Conservation (phyloP, 176 grass and related monocot species). For the Eragrostis nindensis region DNA sequence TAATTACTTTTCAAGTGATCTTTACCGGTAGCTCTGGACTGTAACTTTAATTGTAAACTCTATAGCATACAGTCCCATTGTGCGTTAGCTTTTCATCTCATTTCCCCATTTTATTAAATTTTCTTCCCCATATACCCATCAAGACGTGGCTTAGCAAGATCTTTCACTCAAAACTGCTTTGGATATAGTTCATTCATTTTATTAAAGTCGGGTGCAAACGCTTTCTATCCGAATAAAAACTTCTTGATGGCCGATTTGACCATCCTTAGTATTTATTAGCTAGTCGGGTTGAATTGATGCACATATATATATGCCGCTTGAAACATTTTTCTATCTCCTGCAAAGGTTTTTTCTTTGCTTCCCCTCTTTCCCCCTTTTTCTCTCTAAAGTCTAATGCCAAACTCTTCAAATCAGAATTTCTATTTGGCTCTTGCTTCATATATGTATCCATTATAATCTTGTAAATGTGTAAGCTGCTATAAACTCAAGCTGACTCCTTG, state of each 20-base stretch:
- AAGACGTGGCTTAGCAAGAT: not conserved
- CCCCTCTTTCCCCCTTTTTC: not conserved
- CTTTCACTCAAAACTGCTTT: not conserved
- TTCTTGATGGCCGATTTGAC: not conserved
- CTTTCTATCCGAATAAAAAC: not conserved
- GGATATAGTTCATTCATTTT: not conserved
- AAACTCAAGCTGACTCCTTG: not conserved
- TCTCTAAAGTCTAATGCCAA: not conserved
- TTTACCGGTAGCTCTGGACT: not conserved
- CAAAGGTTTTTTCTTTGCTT: not conserved
- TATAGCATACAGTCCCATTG: no score
- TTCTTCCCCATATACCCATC: not conserved
- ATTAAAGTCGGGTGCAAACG: not conserved
- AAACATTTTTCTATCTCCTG: not conserved
- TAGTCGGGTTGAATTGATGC: conserved; percentile 30
- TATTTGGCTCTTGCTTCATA: not conserved
- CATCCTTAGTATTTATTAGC: not conserved
- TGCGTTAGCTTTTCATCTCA: not conserved
- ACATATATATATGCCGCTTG: not conserved
- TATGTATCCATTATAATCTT: not conserved
- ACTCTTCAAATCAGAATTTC: not conserved
- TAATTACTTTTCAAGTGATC: not conserved
- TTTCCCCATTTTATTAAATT: not conserved
- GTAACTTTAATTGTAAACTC: not conserved
- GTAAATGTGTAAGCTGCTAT: not conserved